Conservation (phyloP, 129 eudicot genomes). For the Silybum marianum region DNA sequence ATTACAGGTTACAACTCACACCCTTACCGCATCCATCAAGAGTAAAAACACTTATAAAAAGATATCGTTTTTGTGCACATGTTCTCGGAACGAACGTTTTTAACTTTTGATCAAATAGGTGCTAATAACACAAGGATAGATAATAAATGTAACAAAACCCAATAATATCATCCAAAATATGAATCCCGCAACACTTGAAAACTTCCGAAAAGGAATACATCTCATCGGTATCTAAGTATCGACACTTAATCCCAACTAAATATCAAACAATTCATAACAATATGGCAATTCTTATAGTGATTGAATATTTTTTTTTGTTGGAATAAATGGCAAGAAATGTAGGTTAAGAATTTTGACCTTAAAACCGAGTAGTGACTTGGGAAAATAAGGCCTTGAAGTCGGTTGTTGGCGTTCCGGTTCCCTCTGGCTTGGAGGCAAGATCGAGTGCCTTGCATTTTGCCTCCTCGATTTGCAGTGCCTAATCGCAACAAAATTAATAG, state of each 20-base stretch:
- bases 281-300: background rate
- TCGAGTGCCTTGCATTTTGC: slow-evolving; percentile 87
- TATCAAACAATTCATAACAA: background rate
- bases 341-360: background rate
- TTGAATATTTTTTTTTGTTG: background rate
- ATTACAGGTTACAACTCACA: no score
- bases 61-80: background rate
- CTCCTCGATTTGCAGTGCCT: slow-evolving; percentile 87
- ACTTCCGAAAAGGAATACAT: background rate
- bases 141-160: background rate
- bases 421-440: slow-evolving; percentile 94
- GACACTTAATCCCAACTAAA: background rate
- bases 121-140: background rate
- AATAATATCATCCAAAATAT: background rate
- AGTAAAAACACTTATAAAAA: background rate
- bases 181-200: background rate
- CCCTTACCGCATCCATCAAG: background rate
- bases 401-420: slow-evolving; percentile 83
- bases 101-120: background rate
- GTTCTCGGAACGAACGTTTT: background rate
- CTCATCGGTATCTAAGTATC: background rate
- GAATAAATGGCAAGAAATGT: background rate
- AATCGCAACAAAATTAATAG: slow-evolving; percentile 6
- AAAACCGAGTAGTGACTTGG: slow-evolving; percentile 66
- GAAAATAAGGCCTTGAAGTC: slow-evolving; percentile 83